Base-by-base conservation (phyloP, 2,329 filamentous ascomycete genomes). In the Alternaria consortialis region DNA sequence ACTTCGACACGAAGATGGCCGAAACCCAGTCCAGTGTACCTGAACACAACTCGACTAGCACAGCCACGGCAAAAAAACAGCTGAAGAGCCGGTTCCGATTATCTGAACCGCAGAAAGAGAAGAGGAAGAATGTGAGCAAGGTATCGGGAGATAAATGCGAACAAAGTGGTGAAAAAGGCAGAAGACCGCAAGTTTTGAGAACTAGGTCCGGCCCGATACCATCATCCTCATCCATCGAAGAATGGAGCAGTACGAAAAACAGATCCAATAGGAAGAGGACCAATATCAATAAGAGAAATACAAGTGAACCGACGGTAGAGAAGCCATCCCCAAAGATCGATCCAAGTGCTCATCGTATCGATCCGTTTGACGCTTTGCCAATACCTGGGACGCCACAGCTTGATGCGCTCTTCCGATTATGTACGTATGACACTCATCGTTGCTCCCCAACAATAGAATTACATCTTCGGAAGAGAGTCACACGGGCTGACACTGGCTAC, bases 331-430 rank as follows among this genome's bases (percentile, higher is more conserved):
- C 70, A 9, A 64, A 53, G 3, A 47, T 63, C 31, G 65, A 62
- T 32, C 66, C 63, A 11, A 54, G 43, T 47, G 29, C 59, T 8
- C 60, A 70, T 60, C 59, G 60, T 2, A 67, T 70, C 43, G 71
- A 74, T 44, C 69, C 70, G 1, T 74, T 71, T 31, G 66, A 73
- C 55, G 66, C 69, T 13, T 25, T 70, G 5, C 71, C 70, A n/a
- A 58, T 72, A 20, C 67, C 70, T 9, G 69, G 62, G 17, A 66
- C 66, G n/a, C 57, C 60, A 13, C 56, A 70, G 34, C 53, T 74
- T 6, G 60, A 71, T 31, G 58, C 63, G 9, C 51, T 74, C 2
- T 70, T 74, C 50, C 66, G 61, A 50, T 55, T 74, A 34, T 70
- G 72, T 74, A 59, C 59, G 71, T 66, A 37, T 23, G 3, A 51